Base-by-base conservation (phyloP, 257 asterid genomes). In the Osmanthus fragrans region DNA sequence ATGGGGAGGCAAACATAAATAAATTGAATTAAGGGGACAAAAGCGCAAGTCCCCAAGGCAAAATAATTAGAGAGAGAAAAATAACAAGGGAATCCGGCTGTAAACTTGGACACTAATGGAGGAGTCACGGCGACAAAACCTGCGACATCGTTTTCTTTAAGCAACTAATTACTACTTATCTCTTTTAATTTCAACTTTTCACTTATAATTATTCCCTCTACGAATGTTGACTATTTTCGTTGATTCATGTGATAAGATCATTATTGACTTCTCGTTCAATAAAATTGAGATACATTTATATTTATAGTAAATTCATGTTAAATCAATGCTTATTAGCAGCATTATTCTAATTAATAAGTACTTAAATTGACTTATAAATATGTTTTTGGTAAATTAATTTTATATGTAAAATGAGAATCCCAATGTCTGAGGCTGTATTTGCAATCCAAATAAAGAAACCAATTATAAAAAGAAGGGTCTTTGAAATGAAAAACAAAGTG, bases 81-180 rank as follows among this genome's bases (percentile, higher is more conserved):
- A 23, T 5, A 18, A 27, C 69, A 80, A 82, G 80, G 80, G 81
- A 87, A 87, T 85, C 91, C 84, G 90, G 93, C 93, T 86, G 89
- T 87, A 81, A 82, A 91, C 80, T 87, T 88, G 96, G 96, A 89
- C 87, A 79, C 82, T 84, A 85, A 87, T 88, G 93, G 92, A 67
- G 75, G 79, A 83, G 80, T 87, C 86, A 84, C 88, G 90, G 88
- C 86, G 90, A 87, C 90, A 87, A 87, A 81, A 83, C 88, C 89
- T 88, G 97, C 87, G 78, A 76, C 82, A 84, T 89, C 91, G 88
- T 85, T 90, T 90, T 90, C 2, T 88, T 77, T 74, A 69, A 40
- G 70, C 39, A 4, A 42, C 27, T 21, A 27, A 9, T 39, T 39
- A 40, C 47, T 10, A 37, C 7, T 37, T 7, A 42, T 42, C 49